Percentiles rank a stretch among this genome's conserved stretches.
Evolutionary conservation across 176 grass and related monocot species (phyloP).

Genomic region (Oryza nivara): DNA sequence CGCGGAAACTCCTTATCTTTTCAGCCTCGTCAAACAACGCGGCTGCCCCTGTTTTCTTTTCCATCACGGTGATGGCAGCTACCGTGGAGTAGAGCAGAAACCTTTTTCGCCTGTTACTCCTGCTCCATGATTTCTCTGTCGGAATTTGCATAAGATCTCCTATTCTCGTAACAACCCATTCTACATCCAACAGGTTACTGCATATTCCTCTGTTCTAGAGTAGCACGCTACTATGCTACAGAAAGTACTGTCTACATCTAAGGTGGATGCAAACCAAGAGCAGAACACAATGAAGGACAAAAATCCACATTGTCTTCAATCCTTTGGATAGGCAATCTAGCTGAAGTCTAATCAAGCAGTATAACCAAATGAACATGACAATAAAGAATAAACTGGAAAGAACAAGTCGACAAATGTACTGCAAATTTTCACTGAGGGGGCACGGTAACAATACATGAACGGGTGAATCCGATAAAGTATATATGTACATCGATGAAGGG

Average conservation of each 20-base stretch:
- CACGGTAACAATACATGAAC: not conserved
- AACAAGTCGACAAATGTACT: not conserved
- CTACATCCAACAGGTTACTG: too few relatives aligned
- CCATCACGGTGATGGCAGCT: not conserved
- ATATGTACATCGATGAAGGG: conserved; percentile 39
- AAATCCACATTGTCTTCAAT: too few relatives aligned
- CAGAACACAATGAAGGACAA: too few relatives aligned
- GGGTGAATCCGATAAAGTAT: conserved; percentile 38
- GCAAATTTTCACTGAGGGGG: not conserved
- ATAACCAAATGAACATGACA: not conserved
- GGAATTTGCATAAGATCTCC: too few relatives aligned
- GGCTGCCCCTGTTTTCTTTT: not conserved
- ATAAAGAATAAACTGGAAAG: not conserved
- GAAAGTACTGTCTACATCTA: too few relatives aligned
- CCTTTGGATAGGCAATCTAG: not conserved
- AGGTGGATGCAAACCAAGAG: too few relatives aligned
- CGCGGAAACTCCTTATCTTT: not conserved
- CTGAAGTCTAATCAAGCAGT: not conserved
- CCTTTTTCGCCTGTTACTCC: not conserved
- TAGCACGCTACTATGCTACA: too few relatives aligned
- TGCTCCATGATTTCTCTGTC: not conserved
- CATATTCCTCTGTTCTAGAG: too few relatives aligned
- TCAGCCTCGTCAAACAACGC: conserved; percentile 33
- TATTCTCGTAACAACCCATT: too few relatives aligned
- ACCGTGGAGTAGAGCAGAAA: not conserved